Evolutionary conservation across 1,284 basidiomycete genomes (phyloP).

Genomic region (Cystobasidium pallidum): DNA sequence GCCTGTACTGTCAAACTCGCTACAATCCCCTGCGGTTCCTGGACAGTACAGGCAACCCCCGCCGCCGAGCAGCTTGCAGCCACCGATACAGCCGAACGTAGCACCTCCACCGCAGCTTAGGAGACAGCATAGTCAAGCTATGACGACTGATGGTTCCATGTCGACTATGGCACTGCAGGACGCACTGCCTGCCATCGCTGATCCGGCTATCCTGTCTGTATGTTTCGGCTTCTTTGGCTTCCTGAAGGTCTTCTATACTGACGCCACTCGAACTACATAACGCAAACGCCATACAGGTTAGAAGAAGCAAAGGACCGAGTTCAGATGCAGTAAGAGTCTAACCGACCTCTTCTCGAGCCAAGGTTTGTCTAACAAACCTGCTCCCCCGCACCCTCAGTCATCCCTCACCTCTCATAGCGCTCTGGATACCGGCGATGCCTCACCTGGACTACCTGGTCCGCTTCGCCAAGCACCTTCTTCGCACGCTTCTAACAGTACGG

Average conservation of each 20-base stretch:
- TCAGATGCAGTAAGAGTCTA: slow-evolving; percentile 27
- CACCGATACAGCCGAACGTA: slow-evolving; percentile 17
- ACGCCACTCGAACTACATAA: neutral
- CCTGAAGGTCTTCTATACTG: neutral
- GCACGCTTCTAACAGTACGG: slow-evolving; percentile 37
- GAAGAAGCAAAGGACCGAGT: slow-evolving; percentile 26
- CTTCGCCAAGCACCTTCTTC: slow-evolving; percentile 35
- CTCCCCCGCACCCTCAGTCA: slow-evolving; percentile 1
- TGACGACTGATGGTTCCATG: slow-evolving; percentile 4
- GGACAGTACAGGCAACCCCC: neutral
- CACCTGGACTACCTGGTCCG: neutral
- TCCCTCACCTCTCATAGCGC: slow-evolving; percentile 11
- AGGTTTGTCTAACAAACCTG: too few relatives aligned
- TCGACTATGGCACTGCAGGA: slow-evolving; percentile 4
- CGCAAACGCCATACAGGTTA: slow-evolving; percentile 15
- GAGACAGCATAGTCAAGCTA: slow-evolving; percentile 9
- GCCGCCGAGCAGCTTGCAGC: slow-evolving; percentile 1
- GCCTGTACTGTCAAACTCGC: slow-evolving; percentile 3
- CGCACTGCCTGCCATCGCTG: slow-evolving; percentile 18
- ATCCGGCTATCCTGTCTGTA: slow-evolving; percentile 42
- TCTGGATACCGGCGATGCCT: neutral
- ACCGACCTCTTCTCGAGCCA: too few relatives aligned
- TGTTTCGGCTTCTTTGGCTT: neutral
- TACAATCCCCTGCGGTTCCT: neutral
- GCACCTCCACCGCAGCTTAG: slow-evolving; percentile 2